Evolutionary conservation across 2,329 filamentous ascomycete genomes (phyloP), one percentile per base, ranked within the genome.

Genomic region (Fusarium guadeloupense): DNA sequence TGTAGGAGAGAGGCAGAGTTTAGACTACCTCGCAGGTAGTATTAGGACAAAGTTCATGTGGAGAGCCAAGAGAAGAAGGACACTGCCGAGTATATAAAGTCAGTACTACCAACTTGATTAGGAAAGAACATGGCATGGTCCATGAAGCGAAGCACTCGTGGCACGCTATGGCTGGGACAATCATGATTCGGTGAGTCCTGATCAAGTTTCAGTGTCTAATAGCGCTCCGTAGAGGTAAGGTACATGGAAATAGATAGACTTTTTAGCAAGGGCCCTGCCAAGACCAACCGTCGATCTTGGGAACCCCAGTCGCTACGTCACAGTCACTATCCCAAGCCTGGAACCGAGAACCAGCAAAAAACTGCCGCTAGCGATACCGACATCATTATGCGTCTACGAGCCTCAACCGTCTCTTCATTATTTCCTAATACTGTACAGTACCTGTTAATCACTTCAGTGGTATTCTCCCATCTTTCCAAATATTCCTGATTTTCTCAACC

Each of bases 201-300:
- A 39, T 47, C 33, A 23, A 33, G 7, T 20, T 21, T 16, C 8
- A 13, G 2, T 12, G 26, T 13, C 16, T 40, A 41, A 21, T 21
- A 17, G 42, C 40, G 43, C n/a, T n/a, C n/a, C n/a, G n/a, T n/a
- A n/a, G n/a, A n/a, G n/a, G n/a, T n/a, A n/a, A n/a, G n/a, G n/a
- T n/a, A n/a, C n/a, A n/a, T n/a, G n/a, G n/a, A n/a, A n/a, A n/a
- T n/a, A n/a, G n/a, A n/a, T 40, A 38, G 41, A 28, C 31, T 42
- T 35, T 39, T 12, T 31, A 47, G 40, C 17, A 40, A 40, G 23
- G 45, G 61, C 61, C 56, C 62, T 56, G 58, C 43, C 61, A 61
- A 61, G 46, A 46, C 61, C 60, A 57, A 43, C 60, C 60, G 60
- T 56, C 41, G 31, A 56, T 61, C 50, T 56, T 61, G 19, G 49